Percentiles rank a stretch among this genome's conserved stretches.
These are phyloP conservation scores for Talaromyces wortmannii DNA, from an alignment of 495 filamentous ascomycete genomes.

Conservation along the genomic window DNA sequence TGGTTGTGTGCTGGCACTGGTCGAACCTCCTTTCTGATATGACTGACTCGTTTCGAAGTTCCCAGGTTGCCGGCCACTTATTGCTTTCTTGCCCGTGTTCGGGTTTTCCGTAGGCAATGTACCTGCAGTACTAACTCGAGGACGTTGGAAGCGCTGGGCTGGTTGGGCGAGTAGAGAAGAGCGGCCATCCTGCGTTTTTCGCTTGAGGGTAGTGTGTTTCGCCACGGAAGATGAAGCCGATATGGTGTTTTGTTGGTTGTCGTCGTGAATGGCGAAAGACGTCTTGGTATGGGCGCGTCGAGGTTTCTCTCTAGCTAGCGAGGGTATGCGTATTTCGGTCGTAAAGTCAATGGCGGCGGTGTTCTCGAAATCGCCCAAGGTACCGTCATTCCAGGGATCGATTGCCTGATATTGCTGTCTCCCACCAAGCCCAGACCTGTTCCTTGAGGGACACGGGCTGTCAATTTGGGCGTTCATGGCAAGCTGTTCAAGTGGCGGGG, in stretches of 20 bases:
- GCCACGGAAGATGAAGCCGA: background rate
- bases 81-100: too few relatives aligned
- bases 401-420: background rate
- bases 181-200: conserved; percentile 18
- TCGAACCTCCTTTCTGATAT: background rate
- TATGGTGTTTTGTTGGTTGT: conserved; percentile 8
- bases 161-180: conserved; percentile 32
- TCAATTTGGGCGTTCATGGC: background rate
- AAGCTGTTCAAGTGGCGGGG: background rate
- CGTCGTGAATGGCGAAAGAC: conserved; percentile 31
- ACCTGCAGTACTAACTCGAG: conserved; percentile 20
- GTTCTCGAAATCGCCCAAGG: conserved; percentile 14
- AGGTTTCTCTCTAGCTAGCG: conserved; percentile 22
- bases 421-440: background rate
- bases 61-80: too few relatives aligned
- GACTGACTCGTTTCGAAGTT: background rate
- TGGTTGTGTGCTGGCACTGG: background rate
- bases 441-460: background rate
- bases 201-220: conserved; percentile 2
- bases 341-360: conserved; percentile 31
- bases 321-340: conserved; percentile 22
- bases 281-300: conserved; percentile 18
- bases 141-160: conserved; percentile 30
- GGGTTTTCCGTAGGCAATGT: background rate
- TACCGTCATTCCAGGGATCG: conserved; percentile 2